Evolutionary conservation across 2,329 filamentous ascomycete species (phyloP).

Genomic region (Calonectria hongkongensis): DNA sequence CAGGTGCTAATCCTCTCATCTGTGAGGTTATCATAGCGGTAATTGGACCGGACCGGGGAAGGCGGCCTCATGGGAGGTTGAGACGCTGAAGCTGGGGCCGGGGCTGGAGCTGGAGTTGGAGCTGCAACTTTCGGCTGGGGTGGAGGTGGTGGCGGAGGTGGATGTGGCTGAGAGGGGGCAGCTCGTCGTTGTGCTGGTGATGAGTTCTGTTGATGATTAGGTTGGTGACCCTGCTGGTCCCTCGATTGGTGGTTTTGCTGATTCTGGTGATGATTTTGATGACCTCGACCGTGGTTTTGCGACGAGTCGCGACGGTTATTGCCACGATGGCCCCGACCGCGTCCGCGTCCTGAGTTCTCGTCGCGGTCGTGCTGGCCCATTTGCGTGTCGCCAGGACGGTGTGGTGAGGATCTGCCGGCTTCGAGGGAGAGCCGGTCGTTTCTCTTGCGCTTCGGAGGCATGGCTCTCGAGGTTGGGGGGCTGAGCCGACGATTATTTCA

Average conservation of each 20-base stretch:
- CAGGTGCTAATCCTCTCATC: conserved; percentile 81
- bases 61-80: conserved; percentile 53
- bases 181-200: conserved; percentile 51
- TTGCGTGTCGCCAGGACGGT: conserved; percentile 75
- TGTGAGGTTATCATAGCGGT: conserved; percentile 85
- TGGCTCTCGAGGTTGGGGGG: conserved; percentile 57
- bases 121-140: conserved; percentile 25
- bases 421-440: conserved; percentile 70
- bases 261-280: conserved; percentile 50
- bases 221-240: conserved; percentile 11
- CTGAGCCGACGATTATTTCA: conserved; percentile 57
- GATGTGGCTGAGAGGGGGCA: conserved; percentile 46
- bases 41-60: conserved; percentile 67
- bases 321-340: conserved; percentile 69
- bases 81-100: conserved; percentile 28
- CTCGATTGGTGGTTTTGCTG: conserved; percentile 27
- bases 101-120: background rate
- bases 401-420: conserved; percentile 74
- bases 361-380: conserved; percentile 76
- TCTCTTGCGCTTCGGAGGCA: conserved; percentile 78
- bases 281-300: conserved; percentile 59
- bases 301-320: conserved; percentile 72
- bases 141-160: conserved; percentile 50
- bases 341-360: conserved; percentile 67
- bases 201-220: conserved; percentile 43